A percentile compares a stretch with the other conserved stretches of the same genome.
Evolutionary conservation across 306 rosid genomes (phyloP).

Genomic region (Lathyrus aphaca): DNA sequence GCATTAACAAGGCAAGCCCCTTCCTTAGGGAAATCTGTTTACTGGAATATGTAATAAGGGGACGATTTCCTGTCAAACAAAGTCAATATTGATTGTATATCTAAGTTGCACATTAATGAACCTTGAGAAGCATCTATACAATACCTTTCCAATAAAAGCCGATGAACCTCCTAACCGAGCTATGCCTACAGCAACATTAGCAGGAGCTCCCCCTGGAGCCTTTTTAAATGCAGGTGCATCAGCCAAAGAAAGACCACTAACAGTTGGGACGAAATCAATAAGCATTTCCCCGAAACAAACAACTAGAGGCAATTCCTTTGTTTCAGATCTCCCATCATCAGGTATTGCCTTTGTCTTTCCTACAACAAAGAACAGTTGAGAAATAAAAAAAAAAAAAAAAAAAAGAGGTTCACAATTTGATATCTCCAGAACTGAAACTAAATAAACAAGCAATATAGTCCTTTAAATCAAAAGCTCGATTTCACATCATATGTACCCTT

Average conservation of each 20-base stretch:
- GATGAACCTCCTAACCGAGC: conserved; percentile 93
- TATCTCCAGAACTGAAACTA: conserved; percentile 23
- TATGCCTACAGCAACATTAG: conserved; percentile 96
- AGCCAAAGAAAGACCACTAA: conserved; percentile 79
- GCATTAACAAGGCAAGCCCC: background rate
- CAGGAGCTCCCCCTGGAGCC: conserved; percentile 99
- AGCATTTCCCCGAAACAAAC: conserved; percentile 97
- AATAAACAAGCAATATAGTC: conserved; percentile 9
- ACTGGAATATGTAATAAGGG: background rate
- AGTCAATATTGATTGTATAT: conserved; percentile 15
- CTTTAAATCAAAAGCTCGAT: conserved; percentile 14
- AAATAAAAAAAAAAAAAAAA: conserved; percentile 4
- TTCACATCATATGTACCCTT: background rate
- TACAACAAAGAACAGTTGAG: conserved; percentile 40
- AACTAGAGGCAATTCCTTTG: conserved; percentile 76
- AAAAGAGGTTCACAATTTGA: conserved; percentile 18
- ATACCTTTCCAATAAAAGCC: conserved; percentile 95
- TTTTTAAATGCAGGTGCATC: conserved; percentile 92
- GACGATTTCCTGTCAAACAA: conserved; percentile 2
- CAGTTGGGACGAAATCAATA: conserved; percentile 92
- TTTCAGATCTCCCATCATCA: conserved; percentile 55
- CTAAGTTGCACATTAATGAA: conserved; percentile 28
- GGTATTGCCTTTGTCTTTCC: conserved; percentile 72
- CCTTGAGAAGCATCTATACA: conserved; percentile 12
- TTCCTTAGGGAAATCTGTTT: background rate